Base-by-base conservation (phyloP, 139 green algal species). In the Astrephomene gubernaculifera region DNA sequence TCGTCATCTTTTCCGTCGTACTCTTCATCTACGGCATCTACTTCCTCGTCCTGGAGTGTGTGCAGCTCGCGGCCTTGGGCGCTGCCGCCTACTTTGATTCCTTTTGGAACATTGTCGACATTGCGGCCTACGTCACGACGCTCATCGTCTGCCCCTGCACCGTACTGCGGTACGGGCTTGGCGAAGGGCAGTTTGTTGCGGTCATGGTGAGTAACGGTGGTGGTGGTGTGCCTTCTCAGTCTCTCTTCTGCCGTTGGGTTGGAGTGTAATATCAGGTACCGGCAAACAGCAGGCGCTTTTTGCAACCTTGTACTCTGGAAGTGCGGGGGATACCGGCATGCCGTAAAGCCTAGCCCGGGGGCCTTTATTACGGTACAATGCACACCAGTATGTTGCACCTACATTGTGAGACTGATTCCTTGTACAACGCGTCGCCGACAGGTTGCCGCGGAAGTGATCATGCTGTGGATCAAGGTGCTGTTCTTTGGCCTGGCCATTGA, bases 401-500 rank as follows among this genome's bases (percentile, higher is more conserved):
- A n/a, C n/a, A 57, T 57, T 57, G 49, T 17, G 17, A 57, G 17
- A 12, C 12, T 57, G 49, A 57, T 57, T 57, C 49, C n/a, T n/a
- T n/a, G n/a, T n/a, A n/a, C n/a, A n/a, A n/a, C 49, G 17, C 9
- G 8, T 27, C 9, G 33, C 38, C 38, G n/a, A 4, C 74, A 83
- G 75, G 52, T 89, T 3, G 80, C 86, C 19, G 49, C 79, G 4
- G 86, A 90, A 79, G 79, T 90, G 22, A 83, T 90, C 33, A 57
- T 83, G 45, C 72, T 90, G 71, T 90, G 89, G 89, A 33, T 85
- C 76, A 90, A 92, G 71, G 49, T 74, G 39, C 43, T 90, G 35
- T 90, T 90, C 78, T 92, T 83, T 70, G 89, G 71, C 25, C 69
- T 90, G 33, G 85, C 85, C 29, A 80, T 92, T 22, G 85, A 90